Evolutionary conservation across 2,329 filamentous ascomycete species (phyloP).

Genomic region (Aspergillus puulaauensis): DNA sequence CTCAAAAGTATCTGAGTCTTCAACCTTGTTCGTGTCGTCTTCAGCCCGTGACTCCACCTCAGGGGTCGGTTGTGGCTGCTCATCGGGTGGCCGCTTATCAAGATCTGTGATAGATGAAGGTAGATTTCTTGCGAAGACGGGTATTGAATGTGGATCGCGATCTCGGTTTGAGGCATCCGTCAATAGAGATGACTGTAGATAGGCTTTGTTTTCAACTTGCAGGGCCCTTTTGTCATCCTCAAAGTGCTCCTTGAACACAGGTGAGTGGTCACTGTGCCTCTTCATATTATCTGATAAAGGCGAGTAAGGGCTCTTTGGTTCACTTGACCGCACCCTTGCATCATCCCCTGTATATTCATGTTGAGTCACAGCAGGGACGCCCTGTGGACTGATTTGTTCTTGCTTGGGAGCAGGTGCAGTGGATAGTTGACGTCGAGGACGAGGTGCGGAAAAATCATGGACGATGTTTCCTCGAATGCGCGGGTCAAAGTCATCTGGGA

Average conservation of each 20-base stretch:
- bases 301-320: conserved; percentile 6
- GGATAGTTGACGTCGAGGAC: conserved; percentile 44
- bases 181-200: conserved; percentile 41
- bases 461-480: conserved; percentile 63
- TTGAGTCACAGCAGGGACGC: conserved; percentile 17
- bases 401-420: conserved; percentile 19
- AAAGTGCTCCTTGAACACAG: conserved; percentile 62
- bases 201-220: conserved; percentile 44
- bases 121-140: conserved; percentile 46
- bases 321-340: conserved; percentile 12
- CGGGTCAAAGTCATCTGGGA: conserved; percentile 63
- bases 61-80: conserved; percentile 10
- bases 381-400: conserved; percentile 10
- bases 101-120: conserved; percentile 35
- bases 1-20: conserved; percentile 33
- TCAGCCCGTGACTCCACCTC: conserved; percentile 6
- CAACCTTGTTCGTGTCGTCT: conserved; percentile 6
- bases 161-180: conserved; percentile 28
- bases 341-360: conserved; percentile 1
- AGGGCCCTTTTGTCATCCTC: conserved; percentile 48
- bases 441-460: conserved; percentile 65
- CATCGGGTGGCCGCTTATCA: conserved; percentile 8
- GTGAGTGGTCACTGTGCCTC: conserved; percentile 49
- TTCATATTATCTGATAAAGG: conserved; percentile 30
- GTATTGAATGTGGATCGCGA: conserved; percentile 34